Base-by-base conservation (phyloP, 176 grass and related monocot genomes). In the Secale cereale region DNA sequence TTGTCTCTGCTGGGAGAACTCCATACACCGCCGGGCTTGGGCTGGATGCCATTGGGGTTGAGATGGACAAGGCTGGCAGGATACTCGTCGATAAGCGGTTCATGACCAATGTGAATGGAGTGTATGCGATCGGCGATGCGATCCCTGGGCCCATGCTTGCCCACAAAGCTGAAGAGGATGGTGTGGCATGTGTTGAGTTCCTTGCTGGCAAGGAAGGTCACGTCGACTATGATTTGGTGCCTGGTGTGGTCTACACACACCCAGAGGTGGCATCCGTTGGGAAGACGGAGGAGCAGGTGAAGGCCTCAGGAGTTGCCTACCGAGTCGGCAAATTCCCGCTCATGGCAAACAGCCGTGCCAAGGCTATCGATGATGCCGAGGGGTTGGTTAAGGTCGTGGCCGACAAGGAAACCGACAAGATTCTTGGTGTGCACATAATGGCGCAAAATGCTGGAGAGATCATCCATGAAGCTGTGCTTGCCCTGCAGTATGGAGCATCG, bases 141-240 rank as follows among this genome's bases (percentile, higher is more conserved):
- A 92, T 99, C 70, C 97, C 97, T 63, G 97, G 97, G 28, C 97
- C 97, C n/a, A 99, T 99, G 97, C 93, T 99, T 89, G 97, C 97
- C 39, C 97, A 99, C 82, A 99, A 99, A 83, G 97, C 97, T 15
- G 97, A 99, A 91, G 97, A 99, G 73, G 97, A 99, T 82, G 97
- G 97, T 20, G 94, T 99, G 15, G 90, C 97, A 46, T 99, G 97
- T 40, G 93, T 94, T 1, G 97, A 99, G 85, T 91, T 94, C 62
- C 94, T 99, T 56, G 91, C 97, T 73, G 97, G 97, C 73, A 99
- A 96, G 72, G 97, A 96, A 87, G 97, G 97, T 1, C 97, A 99
- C 74, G 97, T 99, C 27, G 97, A 99, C 62, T 99, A 99, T 80
- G 94, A 96, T 36, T 68, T 85, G 16, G 97, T 99, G 19, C 97